Evolutionary conservation across 495 filamentous ascomycete genomes (phyloP).

Genomic region (Umbilicaria muhlenbergii): DNA sequence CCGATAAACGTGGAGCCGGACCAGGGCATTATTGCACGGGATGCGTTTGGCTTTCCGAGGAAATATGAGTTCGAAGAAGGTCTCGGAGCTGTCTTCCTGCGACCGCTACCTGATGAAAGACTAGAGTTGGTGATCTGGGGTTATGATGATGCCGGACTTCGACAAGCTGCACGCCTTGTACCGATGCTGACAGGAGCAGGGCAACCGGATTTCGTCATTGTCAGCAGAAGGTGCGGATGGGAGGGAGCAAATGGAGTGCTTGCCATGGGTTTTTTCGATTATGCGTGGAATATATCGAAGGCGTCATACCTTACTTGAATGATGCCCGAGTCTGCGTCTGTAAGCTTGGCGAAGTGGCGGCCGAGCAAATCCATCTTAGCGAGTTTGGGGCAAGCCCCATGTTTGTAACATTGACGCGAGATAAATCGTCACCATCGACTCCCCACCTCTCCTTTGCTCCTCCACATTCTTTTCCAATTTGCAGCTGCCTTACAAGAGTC

Average conservation of each 20-base stretch:
- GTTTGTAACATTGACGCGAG: too few relatives aligned
- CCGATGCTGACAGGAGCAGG: constrained; percentile 42
- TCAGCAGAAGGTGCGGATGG: constrained; percentile 29
- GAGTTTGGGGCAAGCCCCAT: too few relatives aligned
- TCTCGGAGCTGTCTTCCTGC: constrained; percentile 32
- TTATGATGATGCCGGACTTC: constrained; percentile 25
- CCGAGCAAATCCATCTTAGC: too few relatives aligned
- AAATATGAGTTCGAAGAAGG: constrained; percentile 17
- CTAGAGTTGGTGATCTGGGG: constrained; percentile 45
- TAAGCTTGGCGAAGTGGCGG: background rate
- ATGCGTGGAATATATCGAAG: constrained; percentile 32
- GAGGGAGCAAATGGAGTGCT: constrained; percentile 35
- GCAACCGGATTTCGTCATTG: constrained; percentile 39
- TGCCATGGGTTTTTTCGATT: constrained; percentile 40
- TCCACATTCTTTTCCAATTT: too few relatives aligned
- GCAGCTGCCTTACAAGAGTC: too few relatives aligned
- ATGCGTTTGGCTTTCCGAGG: constrained; percentile 5
- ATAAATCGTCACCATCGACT: too few relatives aligned
- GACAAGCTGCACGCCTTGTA: constrained; percentile 37
- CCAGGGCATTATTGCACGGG: constrained; percentile 11
- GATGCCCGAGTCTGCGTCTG: background rate
- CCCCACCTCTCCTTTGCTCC: too few relatives aligned
- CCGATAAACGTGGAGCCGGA: constrained; percentile 2
- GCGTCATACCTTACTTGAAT: constrained; percentile 20
- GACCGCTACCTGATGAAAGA: constrained; percentile 25